Percentiles rank a stretch among this genome's conserved stretches.
Evolutionary conservation across 2,329 filamentous ascomycete genomes (phyloP).

Genomic region (Aspergillus brunneoviolaceus): DNA sequence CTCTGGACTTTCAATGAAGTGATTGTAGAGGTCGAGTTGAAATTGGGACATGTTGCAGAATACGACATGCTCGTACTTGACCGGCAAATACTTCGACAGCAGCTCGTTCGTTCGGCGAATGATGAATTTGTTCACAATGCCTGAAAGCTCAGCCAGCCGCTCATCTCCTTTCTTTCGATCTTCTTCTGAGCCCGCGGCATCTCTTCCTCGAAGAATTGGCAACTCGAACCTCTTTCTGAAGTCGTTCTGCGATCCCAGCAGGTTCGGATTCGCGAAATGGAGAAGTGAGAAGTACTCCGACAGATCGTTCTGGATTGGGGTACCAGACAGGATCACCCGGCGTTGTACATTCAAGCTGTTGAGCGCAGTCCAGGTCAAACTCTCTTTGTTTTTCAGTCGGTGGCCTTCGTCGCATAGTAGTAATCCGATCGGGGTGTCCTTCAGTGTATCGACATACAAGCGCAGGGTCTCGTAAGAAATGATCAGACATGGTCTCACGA

Average conservation of each 20-base stretch:
- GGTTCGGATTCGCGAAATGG: conserved; percentile 91
- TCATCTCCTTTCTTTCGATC: conserved; percentile 82
- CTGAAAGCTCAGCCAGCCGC: conserved; percentile 75
- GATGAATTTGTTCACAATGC: conserved; percentile 94
- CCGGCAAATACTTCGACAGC: conserved; percentile 90
- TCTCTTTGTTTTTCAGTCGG: conserved; percentile 93
- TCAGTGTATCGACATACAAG: conserved; percentile 85
- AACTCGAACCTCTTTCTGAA: conserved; percentile 94
- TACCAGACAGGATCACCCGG: conserved; percentile 92
- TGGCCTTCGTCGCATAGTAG: conserved; percentile 97
- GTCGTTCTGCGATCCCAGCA: conserved; percentile 83
- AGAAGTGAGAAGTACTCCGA: conserved; percentile 96
- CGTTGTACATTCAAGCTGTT: conserved; percentile 87
- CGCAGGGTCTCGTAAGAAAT: conserved; percentile 96
- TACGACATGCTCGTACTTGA: conserved; percentile 99
- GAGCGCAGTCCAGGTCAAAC: conserved; percentile 87
- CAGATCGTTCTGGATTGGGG: conserved; percentile 97
- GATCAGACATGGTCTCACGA: conserved; percentile 91
- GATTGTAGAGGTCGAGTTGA: conserved; percentile 90
- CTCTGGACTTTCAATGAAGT: conserved; percentile 93
- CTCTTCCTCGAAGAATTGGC: conserved; percentile 85
- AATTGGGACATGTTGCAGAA: conserved; percentile 95
- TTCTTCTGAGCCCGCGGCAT: conserved; percentile 81
- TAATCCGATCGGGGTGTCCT: conserved; percentile 84
- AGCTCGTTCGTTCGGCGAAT: conserved; percentile 98